Evolutionary conservation across 371 early-diverging fungal species (phyloP), one percentile per base, ranked within the genome.

Genomic region (Mucor racemosus): DNA sequence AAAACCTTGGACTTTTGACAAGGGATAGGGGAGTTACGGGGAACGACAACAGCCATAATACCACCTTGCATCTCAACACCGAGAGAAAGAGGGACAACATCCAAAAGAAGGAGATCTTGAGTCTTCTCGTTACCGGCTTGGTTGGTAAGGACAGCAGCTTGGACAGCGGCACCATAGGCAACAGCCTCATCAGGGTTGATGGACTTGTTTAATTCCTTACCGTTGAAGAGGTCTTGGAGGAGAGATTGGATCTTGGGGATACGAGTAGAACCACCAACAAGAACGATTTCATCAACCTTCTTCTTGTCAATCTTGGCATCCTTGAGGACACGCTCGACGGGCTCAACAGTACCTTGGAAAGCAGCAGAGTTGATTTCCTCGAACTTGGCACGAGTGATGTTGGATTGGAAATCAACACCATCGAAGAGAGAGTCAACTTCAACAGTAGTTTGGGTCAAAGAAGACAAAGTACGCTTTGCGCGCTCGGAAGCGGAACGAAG

Each of bases 251-350:
- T 94, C 92, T 97, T 98, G 88, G 99, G 99, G 84, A 99, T 99
- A 92, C 99, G 98, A 69, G 99, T 99, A 76, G 98, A 98, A 76
- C 99, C 99, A 84, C 99, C 99, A 71, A 99, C 99, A 44, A 99
- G 87, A 72, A 99, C 97, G 75, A 99, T 96, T 76, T 98, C 97
- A 75, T 97, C 84, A 72, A 99, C 94, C 62, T 86, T 73, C 74
- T 85, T 74, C 91, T 99, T 99, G 83, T 94, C 95, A 72, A 95
- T 88, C 93, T 95, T 90, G 76, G 96, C 88, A 88, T 97, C 96
- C 81, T 91, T 90, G 71, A 95, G 91, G 62, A 92, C 94, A 61
- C 88, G 81, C 41, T 90, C 89, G 62, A 92, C 93, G 69, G 90
- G 96, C 53, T 94, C 94, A 64, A 96, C 75, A 67, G 96, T 94